phyloP scores from a whole-genome alignment of 495 filamentous ascomycete genomes.

The Penicillium waksmanii region DNA sequence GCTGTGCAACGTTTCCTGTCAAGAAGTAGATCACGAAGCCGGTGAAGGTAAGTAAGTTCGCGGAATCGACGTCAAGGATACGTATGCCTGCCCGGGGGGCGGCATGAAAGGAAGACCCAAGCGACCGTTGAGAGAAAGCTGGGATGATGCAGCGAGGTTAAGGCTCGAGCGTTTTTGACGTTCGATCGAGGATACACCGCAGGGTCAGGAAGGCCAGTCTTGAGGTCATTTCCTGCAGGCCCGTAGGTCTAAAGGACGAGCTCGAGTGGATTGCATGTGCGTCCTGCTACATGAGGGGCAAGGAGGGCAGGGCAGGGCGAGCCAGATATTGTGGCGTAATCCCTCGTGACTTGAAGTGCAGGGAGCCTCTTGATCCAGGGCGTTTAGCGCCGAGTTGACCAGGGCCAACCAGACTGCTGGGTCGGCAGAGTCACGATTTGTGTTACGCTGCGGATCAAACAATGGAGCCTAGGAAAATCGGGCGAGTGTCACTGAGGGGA shows the following conservation, averaged over 20 bases:
- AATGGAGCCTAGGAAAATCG: conserved; percentile 13
- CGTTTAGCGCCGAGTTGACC: conserved; percentile 29
- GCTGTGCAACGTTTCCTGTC: conserved; percentile 23
- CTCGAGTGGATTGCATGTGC: conserved; percentile 13
- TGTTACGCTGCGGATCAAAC: conserved; percentile 17
- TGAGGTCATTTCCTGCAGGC: not conserved
- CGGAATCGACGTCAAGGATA: not conserved
- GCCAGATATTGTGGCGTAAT: conserved; percentile 7
- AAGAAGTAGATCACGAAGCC: conserved; percentile 8
- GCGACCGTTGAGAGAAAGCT: conserved; percentile 3
- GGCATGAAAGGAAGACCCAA: not conserved
- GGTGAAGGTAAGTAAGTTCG: not conserved
- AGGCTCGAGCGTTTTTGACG: conserved; percentile 5
- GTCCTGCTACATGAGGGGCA: conserved; percentile 1
- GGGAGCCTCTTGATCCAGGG: conserved; percentile 27
- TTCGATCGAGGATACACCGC: not conserved
- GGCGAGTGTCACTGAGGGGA: conserved; percentile 2
- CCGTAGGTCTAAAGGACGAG: not conserved
- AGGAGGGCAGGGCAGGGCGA: not conserved
- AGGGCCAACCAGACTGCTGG: conserved; percentile 24
- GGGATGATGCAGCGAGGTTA: not conserved
- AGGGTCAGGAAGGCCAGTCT: not conserved
- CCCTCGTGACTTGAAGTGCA: conserved; percentile 34
- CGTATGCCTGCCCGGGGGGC: not conserved
- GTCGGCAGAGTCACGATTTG: conserved; percentile 7